These are phyloP conservation scores for Rhizopogon vesiculosus DNA, from an alignment of 768 basidiomycete species.

Conservation along the genomic window DNA sequence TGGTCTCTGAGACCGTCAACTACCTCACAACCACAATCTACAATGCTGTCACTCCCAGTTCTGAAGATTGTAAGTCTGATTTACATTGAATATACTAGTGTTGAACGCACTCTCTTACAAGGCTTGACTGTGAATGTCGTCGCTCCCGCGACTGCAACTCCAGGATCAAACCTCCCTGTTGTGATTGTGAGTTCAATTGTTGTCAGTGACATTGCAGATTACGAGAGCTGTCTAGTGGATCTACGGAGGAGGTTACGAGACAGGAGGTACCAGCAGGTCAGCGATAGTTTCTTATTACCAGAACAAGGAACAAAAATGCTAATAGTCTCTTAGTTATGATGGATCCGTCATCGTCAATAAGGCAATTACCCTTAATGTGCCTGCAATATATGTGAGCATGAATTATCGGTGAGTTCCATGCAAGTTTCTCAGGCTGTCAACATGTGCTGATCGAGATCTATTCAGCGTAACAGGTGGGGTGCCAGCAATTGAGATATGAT, in stretches of 20 bases:
- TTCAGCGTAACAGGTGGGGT: conserved; percentile 10
- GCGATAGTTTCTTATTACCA: not conserved
- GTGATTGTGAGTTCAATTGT: conserved; percentile 37
- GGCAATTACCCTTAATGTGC: conserved; percentile 25
- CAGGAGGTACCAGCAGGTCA: conserved; percentile 17
- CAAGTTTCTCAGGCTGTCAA: not conserved
- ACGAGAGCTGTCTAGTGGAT: conserved; percentile 23
- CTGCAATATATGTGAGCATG: conserved; percentile 34
- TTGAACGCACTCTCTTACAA: not conserved
- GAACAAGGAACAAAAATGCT: not conserved
- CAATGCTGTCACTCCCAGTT: conserved; percentile 24
- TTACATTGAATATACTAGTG: not conserved
- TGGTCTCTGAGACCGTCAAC: conserved; percentile 13
- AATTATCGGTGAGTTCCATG: conserved; percentile 22
- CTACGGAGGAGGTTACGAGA: conserved; percentile 31
- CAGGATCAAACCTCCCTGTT: conserved; percentile 45
- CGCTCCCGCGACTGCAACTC: conserved; percentile 35
- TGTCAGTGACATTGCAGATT: not conserved
- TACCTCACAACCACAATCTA: conserved; percentile 24
- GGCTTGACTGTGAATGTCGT: conserved; percentile 55
- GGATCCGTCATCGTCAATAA: conserved; percentile 27
- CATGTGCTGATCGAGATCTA: not conserved
- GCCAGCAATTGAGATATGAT: not conserved
- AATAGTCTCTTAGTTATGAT: not conserved
- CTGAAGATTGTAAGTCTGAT: conserved; percentile 42